Percentiles rank a stretch among this genome's conserved stretches.
These are phyloP conservation scores for Albophoma yamanashiensis DNA, from an alignment of 2,329 filamentous ascomycete genomes.

Conservation along the genomic window DNA sequence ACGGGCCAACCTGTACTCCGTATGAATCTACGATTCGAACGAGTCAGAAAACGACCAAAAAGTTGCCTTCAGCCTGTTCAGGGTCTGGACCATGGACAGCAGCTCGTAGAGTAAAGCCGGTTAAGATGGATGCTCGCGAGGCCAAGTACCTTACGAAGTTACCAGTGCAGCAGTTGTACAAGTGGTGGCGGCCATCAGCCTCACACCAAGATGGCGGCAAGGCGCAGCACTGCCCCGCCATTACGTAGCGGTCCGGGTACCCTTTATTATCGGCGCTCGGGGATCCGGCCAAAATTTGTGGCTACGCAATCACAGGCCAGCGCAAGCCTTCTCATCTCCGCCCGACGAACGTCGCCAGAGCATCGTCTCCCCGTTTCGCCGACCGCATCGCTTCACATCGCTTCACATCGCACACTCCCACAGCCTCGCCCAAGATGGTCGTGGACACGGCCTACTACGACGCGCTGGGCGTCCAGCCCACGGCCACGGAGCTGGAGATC, in stretches of 20 bases:
- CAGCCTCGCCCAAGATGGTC: constrained; percentile 50
- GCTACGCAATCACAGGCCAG: background rate
- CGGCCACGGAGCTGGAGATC: constrained; percentile 83
- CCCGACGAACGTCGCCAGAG: background rate
- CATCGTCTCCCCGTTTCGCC: background rate
- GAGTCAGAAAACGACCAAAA: background rate
- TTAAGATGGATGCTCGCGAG: no score
- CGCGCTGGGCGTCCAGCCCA: constrained; percentile 71
- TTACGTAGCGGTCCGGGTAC: constrained; percentile 18
- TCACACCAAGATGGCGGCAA: background rate
- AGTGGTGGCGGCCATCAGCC: background rate
- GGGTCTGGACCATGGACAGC: background rate
- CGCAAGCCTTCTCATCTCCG: background rate
- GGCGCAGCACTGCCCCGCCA: constrained; percentile 21
- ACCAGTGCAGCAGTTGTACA: no score
- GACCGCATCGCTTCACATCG: constrained; percentile 1
- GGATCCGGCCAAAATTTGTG: constrained; percentile 5
- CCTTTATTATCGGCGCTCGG: background rate
- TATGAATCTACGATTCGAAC: no score
- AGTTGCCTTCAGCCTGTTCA: background rate
- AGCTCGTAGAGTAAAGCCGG: no score
- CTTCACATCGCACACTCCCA: background rate
- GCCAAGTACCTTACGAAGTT: no score
- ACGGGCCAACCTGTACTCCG: no score
- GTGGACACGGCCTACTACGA: constrained; percentile 86